Percentiles rank a stretch among this genome's conserved stretches.
These are phyloP conservation scores for Geranium brycei DNA, from an alignment of 345 rosid genomes.

Conservation along the genomic window DNA sequence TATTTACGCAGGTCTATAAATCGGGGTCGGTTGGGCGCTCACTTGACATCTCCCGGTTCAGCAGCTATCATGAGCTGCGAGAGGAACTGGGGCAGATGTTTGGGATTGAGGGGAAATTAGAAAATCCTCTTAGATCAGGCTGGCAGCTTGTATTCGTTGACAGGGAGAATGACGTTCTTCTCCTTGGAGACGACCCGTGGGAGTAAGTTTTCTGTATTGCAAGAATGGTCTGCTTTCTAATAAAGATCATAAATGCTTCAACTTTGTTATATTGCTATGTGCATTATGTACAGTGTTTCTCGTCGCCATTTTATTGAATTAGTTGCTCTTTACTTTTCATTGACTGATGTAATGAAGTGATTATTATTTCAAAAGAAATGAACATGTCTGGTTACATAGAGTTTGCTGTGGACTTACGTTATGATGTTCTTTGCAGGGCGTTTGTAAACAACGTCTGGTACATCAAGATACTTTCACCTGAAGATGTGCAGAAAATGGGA, in stretches of 20 bases:
- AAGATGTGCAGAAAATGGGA: slow-evolving; percentile 43
- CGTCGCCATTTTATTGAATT: too few relatives aligned
- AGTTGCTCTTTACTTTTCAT: background rate
- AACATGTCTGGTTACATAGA: too few relatives aligned
- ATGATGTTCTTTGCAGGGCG: slow-evolving; percentile 21
- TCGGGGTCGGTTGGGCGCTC: slow-evolving; percentile 73
- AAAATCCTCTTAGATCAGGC: slow-evolving; percentile 85
- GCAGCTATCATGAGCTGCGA: slow-evolving; percentile 81
- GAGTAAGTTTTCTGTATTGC: slow-evolving; percentile 32
- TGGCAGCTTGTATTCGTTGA: slow-evolving; percentile 95
- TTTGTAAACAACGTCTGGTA: slow-evolving; percentile 53
- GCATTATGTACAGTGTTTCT: too few relatives aligned
- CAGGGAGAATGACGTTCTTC: slow-evolving; percentile 85
- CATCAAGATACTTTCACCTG: slow-evolving; percentile 50
- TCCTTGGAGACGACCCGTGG: slow-evolving; percentile 92
- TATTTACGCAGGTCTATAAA: slow-evolving; percentile 45
- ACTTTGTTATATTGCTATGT: too few relatives aligned
- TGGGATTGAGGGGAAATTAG: slow-evolving; percentile 68
- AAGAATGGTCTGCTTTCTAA: too few relatives aligned
- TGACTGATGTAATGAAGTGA: background rate
- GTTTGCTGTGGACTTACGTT: background rate
- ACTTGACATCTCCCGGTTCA: slow-evolving; percentile 72
- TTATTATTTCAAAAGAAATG: background rate
- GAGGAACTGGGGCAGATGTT: slow-evolving; percentile 72
- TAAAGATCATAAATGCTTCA: too few relatives aligned